phyloP scores from a whole-genome alignment of 2,329 filamentous ascomycete genomes.

The Curvularia sp. region DNA sequence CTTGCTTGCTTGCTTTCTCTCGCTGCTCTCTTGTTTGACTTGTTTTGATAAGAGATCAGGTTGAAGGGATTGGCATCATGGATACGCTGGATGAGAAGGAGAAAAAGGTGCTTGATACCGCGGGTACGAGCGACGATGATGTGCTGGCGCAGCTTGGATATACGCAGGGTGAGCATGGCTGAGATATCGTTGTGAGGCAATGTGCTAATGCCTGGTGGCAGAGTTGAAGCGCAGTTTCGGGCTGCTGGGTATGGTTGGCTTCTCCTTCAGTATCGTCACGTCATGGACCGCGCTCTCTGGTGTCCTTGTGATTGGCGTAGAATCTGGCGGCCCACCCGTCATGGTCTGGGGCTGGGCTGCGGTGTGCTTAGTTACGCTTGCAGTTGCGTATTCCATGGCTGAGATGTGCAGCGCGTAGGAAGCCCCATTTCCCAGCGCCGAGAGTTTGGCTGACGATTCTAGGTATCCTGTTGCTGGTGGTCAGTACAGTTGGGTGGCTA shows the following conservation, averaged over 20 bases:
- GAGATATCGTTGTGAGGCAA: background rate
- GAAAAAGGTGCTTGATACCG: constrained; percentile 29
- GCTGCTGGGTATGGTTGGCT: constrained; percentile 65
- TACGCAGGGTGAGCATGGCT: constrained; percentile 41
- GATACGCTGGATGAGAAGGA: constrained; percentile 25
- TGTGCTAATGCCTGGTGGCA: constrained; percentile 27
- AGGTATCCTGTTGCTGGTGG: constrained; percentile 63
- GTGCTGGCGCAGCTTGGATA: constrained; percentile 53
- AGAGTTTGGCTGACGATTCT: constrained; percentile 9
- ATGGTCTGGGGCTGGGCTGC: constrained; percentile 66
- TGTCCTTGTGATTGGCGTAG: constrained; percentile 63
- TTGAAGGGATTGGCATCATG: constrained; percentile 12
- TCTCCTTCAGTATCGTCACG: constrained; percentile 66
- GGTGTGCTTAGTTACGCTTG: constrained; percentile 59
- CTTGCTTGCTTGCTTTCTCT: no score
- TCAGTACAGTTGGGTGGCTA: constrained; percentile 65
- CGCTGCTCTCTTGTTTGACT: no score
- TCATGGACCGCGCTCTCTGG: constrained; percentile 65
- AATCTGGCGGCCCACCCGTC: constrained; percentile 63
- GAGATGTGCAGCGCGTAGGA: constrained; percentile 60
- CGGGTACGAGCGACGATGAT: constrained; percentile 45
- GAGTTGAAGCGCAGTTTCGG: constrained; percentile 65
- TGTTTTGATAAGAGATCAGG: no score
- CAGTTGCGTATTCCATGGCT: constrained; percentile 65
- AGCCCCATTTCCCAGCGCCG: background rate